phyloP scores from a whole-genome alignment of 352 stramenopile species.

The Globisporangium parvum region DNA sequence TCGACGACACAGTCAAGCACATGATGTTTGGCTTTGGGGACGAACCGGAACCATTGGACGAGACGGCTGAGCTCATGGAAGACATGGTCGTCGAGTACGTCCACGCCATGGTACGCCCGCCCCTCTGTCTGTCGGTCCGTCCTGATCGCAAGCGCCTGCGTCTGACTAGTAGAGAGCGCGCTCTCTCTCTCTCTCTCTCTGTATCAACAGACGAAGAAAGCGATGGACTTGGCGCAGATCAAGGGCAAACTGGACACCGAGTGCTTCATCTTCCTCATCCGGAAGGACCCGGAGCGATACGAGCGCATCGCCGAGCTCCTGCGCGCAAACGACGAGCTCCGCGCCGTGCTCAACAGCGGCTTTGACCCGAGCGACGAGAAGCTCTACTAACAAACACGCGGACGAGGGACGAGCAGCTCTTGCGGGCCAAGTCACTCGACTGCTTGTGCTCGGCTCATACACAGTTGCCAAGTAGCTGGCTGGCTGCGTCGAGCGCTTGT shows the following conservation, averaged over 20 bases:
- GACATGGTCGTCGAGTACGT: slow-evolving; percentile 82
- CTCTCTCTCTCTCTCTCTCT: neutral
- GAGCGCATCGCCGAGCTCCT: slow-evolving; percentile 78
- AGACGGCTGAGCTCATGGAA: slow-evolving; percentile 80
- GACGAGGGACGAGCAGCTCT: too few species aligned
- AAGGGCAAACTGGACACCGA: slow-evolving; percentile 85
- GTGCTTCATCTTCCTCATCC: slow-evolving; percentile 88
- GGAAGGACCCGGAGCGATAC: slow-evolving; percentile 78
- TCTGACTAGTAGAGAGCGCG: neutral
- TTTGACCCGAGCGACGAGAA: slow-evolving; percentile 88
- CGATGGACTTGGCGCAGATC: slow-evolving; percentile 70
- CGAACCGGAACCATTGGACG: slow-evolving; percentile 56
- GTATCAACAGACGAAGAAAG: slow-evolving; percentile 70
- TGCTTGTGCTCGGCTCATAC: too few species aligned
- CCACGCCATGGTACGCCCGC: slow-evolving; percentile 59
- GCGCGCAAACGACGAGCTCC: slow-evolving; percentile 83
- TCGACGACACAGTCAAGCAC: slow-evolving; percentile 61
- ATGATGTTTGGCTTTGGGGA: slow-evolving; percentile 89
- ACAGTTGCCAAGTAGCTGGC: too few species aligned
- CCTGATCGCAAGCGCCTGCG: neutral
- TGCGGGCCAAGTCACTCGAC: too few species aligned
- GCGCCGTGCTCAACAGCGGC: slow-evolving; percentile 79
- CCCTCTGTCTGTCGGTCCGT: neutral
- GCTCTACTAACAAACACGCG: slow-evolving; percentile 46
- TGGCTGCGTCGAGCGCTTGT: too few species aligned